A percentile compares a stretch with the other conserved stretches of the same genome.
phyloP scores from a whole-genome alignment of 2,329 filamentous ascomycete genomes.

The Xenoacremonium recifei region DNA sequence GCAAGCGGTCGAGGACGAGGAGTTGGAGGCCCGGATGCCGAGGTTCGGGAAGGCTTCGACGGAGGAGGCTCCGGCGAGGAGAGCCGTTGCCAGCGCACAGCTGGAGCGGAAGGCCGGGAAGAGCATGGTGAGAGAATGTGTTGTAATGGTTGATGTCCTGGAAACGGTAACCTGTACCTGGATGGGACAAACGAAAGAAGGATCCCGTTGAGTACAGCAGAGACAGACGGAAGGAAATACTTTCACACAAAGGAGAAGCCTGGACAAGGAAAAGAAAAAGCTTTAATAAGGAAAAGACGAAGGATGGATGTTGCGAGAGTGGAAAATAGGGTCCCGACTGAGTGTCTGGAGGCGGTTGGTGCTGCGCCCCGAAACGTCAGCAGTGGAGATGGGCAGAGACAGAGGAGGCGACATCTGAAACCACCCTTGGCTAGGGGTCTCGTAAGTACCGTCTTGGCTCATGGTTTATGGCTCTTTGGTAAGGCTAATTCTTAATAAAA shows the following conservation, averaged over 20 bases:
- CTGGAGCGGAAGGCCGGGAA: conserved; percentile 21
- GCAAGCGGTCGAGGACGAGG: conserved; percentile 50
- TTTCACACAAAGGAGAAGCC: neutral
- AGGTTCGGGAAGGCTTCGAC: conserved; percentile 25
- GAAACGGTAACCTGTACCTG: neutral
- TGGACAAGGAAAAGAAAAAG: conserved; percentile 5
- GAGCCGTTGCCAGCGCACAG: conserved; percentile 15
- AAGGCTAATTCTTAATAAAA: no score
- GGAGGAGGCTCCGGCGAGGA: conserved; percentile 18
- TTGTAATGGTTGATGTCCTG: neutral
- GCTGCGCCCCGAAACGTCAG: conserved; percentile 29
- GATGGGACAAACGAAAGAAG: neutral
- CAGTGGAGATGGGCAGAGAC: no score
- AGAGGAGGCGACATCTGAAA: no score
- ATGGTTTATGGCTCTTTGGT: no score
- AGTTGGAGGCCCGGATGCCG: conserved; percentile 14
- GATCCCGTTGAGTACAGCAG: neutral
- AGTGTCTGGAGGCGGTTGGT: neutral
- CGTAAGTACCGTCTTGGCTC: no score
- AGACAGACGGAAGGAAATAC: neutral
- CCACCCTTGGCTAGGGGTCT: no score
- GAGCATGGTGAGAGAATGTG: conserved; percentile 14
- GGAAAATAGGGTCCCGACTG: neutral
- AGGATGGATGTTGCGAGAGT: conserved; percentile 1
- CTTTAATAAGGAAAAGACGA: conserved; percentile 4